Evolutionary conservation across 768 basidiomycete genomes (phyloP).

Genomic region (Pleurotus eryngii): DNA sequence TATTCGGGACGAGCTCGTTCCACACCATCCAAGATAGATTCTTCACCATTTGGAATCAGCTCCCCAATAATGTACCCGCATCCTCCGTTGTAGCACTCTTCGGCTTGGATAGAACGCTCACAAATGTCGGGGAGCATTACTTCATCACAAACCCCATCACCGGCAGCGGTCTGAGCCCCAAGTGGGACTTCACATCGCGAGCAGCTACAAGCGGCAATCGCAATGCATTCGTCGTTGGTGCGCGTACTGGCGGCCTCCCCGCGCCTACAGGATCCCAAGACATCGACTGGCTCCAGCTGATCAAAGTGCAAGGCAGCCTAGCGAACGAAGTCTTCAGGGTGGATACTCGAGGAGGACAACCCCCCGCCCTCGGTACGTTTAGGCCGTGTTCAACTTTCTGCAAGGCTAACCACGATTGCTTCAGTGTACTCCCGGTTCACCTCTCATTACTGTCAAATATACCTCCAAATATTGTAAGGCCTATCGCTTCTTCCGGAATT

Average conservation of each 20-base stretch:
- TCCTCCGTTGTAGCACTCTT: constrained; percentile 14
- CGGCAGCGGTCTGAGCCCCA: constrained; percentile 40
- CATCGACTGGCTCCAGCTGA: constrained; percentile 57
- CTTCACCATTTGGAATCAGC: constrained; percentile 19
- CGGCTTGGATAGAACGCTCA: constrained; percentile 8
- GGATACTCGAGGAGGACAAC: constrained; percentile 52
- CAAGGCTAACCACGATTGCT: neutral
- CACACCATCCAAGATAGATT: constrained; percentile 41
- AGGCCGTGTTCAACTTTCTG: neutral
- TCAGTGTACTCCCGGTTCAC: constrained; percentile 38
- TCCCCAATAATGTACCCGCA: constrained; percentile 12
- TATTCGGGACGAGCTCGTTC: constrained; percentile 32
- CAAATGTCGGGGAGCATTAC: constrained; percentile 50
- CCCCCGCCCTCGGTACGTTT: constrained; percentile 45
- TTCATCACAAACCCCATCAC: constrained; percentile 47
- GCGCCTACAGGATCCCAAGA: constrained; percentile 26
- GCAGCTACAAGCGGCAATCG: constrained; percentile 35
- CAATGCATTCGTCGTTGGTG: constrained; percentile 44
- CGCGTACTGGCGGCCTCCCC: constrained; percentile 34
- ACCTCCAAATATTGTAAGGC: constrained; percentile 43
- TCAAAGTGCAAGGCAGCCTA: constrained; percentile 41
- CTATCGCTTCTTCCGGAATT: constrained; percentile 16
- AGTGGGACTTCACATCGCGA: constrained; percentile 54
- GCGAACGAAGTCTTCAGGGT: constrained; percentile 50
- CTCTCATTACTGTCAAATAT: constrained; percentile 47